Conservation (phyloP, 305 asterid genomes). For the Euphrasia arctica region DNA sequence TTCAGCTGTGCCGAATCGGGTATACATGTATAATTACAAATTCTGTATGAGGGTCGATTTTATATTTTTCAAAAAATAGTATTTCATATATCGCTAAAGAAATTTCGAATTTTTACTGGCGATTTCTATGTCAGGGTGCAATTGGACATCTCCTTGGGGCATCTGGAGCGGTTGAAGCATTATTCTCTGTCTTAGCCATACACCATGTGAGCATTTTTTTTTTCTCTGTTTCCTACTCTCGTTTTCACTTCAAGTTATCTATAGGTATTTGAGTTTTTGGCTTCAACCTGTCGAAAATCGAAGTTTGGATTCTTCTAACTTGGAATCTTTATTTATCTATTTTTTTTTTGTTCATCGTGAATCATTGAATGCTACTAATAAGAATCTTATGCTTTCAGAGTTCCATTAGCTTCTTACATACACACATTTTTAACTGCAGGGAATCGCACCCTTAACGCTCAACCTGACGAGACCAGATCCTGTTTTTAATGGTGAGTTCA, state of each 20-base stretch:
- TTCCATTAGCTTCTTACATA: not conserved
- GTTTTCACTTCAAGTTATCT: not conserved
- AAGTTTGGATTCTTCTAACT: no score
- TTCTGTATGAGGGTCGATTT: no score
- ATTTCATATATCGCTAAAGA: no score
- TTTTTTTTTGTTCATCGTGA: no score
- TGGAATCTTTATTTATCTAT: no score
- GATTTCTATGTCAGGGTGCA: constrained; percentile 61
- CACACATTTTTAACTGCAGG: constrained; percentile 46
- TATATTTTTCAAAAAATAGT: no score
- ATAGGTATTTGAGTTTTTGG: not conserved
- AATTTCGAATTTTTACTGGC: not conserved
- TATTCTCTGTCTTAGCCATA: constrained; percentile 71
- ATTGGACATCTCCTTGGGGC: constrained; percentile 97
- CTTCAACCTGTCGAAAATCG: no score
- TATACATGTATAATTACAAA: no score
- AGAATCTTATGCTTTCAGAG: not conserved
- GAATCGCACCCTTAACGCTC: constrained; percentile 74
- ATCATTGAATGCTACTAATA: no score
- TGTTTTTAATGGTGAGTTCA: constrained; percentile 52
- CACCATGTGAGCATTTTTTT: constrained; percentile 54
- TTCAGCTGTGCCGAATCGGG: no score
- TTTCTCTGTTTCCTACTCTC: no score
- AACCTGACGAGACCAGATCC: constrained; percentile 78
- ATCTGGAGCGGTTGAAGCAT: constrained; percentile 97